Conservation (phyloP, 2,329 filamentous ascomycete species). For the Diaporthe destruens region DNA sequence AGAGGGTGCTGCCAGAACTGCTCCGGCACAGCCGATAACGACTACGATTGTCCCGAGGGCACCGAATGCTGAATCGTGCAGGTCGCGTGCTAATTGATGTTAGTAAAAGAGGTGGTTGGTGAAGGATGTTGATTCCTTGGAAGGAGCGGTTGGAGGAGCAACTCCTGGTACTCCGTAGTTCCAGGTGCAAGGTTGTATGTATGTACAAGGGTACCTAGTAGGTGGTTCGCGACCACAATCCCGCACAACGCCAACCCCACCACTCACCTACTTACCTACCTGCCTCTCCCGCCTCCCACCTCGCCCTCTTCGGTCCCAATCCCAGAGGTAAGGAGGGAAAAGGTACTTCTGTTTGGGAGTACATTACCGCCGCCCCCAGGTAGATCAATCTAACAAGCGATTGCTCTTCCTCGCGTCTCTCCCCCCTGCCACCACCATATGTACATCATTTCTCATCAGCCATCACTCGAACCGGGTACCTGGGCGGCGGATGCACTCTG, state of each 20-base stretch:
- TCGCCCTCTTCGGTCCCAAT: neutral
- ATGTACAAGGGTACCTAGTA: slow-evolving; percentile 4
- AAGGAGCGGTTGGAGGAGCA: slow-evolving; percentile 32
- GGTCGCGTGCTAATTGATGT: slow-evolving; percentile 23
- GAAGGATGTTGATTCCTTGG: slow-evolving; percentile 29
- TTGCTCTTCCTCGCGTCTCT: slow-evolving; percentile 15
- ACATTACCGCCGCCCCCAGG: neutral
- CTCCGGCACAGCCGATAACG: neutral
- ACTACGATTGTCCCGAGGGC: neutral
- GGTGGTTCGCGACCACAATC: neutral
- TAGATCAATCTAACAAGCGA: neutral
- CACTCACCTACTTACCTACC: neutral
- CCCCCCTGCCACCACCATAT: slow-evolving; percentile 1
- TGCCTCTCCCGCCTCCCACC: neutral
- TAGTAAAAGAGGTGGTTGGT: slow-evolving; percentile 34
- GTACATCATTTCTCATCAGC: neutral
- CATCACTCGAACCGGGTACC: slow-evolving; percentile 3
- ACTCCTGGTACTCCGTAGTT: slow-evolving; percentile 6
- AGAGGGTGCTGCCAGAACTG: neutral
- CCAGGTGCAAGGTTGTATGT: slow-evolving; percentile 5
- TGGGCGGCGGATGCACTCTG: slow-evolving; percentile 17
- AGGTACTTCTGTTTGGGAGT: slow-evolving; percentile 15
- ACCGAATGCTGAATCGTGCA: neutral
- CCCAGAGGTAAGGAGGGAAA: neutral
- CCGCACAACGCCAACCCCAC: slow-evolving; percentile 25